Base-by-base conservation (phyloP, 2,329 filamentous ascomycete species). In the Drechslerella stenobrocha region DNA sequence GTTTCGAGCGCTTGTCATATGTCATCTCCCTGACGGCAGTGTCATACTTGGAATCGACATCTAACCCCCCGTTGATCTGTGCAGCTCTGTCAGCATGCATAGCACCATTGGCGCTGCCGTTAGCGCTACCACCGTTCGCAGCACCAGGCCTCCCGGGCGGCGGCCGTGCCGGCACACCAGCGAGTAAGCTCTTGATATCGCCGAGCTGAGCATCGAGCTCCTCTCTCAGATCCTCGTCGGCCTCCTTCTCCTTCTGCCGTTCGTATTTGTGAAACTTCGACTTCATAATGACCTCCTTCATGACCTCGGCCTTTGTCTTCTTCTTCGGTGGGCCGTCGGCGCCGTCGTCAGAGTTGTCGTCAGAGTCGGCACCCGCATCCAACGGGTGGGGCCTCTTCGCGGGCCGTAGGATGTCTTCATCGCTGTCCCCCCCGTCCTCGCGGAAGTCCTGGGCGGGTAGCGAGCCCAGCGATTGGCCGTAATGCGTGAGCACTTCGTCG, bases 261-360 rank as follows among this genome's bases (percentile, higher is more conserved):
- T 97, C 91, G 74, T 92, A 91, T 78, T 96, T 97, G 81, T 96
- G 83, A 70, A 89, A 81, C 75, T 98, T 98, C 0, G 92, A 97
- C 77, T 98, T 98, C 67, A 91, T 89, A 71, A 98, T 96, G 69
- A 98, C 82, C 77, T 98, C 95, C 74, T 96, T 88, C 89, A 97
- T 96, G 50, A 98, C 89, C 77, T 98, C 93, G 55, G 93, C 88
- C 78, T 96, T 97, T 2, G 87, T 87, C 79, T 96, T 98, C 77
- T 96, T 96, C 64, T 87, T 83, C 73, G 92, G 87, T 0, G 90
- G 90, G 70, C 74, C 73, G 1, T 79, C 81, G n/a, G 77, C 79
- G 3, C 80, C 80, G 2, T 79, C 81, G 51, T 80, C 79, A 26
- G 80, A 80, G 2, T 79, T 81, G 51, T 80, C 79, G 26, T 77